A percentile compares a stretch with the other conserved stretches of the same genome.
Conservation (phyloP, 441 rosid species). For the Flueggea neowawraea region DNA sequence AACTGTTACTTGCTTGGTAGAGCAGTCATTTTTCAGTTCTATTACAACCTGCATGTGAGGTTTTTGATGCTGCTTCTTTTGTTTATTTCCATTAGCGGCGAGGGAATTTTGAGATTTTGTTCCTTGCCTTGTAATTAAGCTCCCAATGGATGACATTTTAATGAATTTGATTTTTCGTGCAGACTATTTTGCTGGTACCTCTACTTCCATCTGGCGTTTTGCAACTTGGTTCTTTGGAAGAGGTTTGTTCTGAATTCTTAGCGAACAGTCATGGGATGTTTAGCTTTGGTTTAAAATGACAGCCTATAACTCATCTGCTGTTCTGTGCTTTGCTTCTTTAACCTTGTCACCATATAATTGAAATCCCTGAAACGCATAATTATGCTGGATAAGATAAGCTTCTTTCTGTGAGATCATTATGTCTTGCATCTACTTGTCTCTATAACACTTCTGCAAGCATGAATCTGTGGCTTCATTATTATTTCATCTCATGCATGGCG, state of each 20-base stretch:
- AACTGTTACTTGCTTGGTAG: not conserved
- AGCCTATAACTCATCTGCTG: too few relatives aligned
- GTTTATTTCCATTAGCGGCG: too few relatives aligned
- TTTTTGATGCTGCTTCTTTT: not conserved
- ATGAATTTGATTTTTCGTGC: slow-evolving; percentile 23
- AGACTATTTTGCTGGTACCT: slow-evolving; percentile 59
- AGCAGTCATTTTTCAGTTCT: not conserved
- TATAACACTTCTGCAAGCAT: not conserved
- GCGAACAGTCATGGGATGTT: not conserved
- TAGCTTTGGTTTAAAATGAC: slow-evolving; percentile 1
- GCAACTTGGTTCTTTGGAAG: slow-evolving; percentile 59
- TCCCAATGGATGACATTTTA: slow-evolving; percentile 4
- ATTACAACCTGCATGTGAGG: not conserved
- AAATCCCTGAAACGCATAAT: not conserved
- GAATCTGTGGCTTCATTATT: not conserved
- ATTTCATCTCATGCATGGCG: slow-evolving; percentile 2
- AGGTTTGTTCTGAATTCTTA: slow-evolving; percentile 32
- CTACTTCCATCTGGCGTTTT: slow-evolving; percentile 60
- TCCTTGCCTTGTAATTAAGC: not conserved
- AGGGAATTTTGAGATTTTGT: too few relatives aligned
- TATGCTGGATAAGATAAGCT: too few relatives aligned
- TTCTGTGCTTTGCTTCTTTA: not conserved
- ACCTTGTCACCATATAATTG: not conserved
- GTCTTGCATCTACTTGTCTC: not conserved
- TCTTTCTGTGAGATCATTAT: not conserved